Conservation (phyloP, 306 rosid species). For the Benincasa hispida region DNA sequence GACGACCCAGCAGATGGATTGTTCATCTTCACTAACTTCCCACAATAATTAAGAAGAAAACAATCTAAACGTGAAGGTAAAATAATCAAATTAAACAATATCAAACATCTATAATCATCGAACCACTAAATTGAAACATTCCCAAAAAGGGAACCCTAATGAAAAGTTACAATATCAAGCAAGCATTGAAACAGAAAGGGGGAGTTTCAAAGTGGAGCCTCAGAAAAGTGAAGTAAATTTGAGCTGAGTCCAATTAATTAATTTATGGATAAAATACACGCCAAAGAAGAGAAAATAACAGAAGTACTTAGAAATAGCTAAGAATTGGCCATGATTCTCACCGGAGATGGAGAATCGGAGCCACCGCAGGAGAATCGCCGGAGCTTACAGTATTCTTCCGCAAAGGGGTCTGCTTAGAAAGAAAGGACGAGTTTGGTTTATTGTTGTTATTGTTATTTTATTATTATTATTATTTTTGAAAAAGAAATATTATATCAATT, state of each 20-base stretch:
- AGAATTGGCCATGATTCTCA: background rate
- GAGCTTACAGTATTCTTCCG: background rate
- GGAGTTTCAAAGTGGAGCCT: background rate
- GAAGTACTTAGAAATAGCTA: too few species aligned
- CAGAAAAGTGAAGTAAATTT: background rate
- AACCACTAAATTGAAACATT: background rate
- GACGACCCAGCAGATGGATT: conserved; percentile 42
- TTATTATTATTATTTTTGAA: too few species aligned
- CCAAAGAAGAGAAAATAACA: background rate
- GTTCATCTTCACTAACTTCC: conserved; percentile 30
- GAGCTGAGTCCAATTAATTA: background rate
- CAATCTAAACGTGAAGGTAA: background rate
- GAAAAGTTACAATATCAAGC: background rate
- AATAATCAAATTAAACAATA: too few species aligned
- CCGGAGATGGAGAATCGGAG: background rate
- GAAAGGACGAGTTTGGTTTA: too few species aligned
- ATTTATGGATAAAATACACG: background rate
- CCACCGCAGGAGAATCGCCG: background rate
- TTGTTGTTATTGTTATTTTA: too few species aligned
- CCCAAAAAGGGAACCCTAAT: background rate
- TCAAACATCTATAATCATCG: background rate
- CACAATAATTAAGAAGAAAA: background rate
- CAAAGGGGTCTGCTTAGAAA: background rate
- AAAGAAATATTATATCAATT: too few species aligned
- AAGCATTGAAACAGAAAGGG: background rate